Conservation (phyloP, 2,329 filamentous ascomycete species). For the Hymenoscyphus infarciens region DNA sequence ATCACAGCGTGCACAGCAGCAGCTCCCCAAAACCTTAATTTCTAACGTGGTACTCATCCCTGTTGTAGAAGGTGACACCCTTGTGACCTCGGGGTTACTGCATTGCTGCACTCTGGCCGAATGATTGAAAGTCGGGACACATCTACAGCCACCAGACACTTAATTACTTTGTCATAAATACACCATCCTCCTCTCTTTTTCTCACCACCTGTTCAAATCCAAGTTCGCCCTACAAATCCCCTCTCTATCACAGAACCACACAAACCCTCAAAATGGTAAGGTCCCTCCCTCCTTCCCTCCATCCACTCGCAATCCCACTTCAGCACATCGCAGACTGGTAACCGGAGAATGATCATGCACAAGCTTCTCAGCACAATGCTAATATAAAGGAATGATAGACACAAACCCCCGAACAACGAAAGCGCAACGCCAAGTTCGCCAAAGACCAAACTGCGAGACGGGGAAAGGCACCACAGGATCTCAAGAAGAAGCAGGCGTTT, state of each 20-base stretch:
- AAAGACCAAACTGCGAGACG: conserved; percentile 69
- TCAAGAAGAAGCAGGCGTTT: conserved; percentile 54
- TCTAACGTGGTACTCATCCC: neutral
- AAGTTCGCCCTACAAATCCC: no score
- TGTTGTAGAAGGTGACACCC: neutral
- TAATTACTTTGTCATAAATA: neutral
- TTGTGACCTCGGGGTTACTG: neutral
- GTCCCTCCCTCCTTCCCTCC: neutral
- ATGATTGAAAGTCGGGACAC: conserved; percentile 5
- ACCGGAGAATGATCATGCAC: neutral
- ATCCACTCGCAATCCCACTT: no score
- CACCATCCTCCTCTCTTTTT: neutral
- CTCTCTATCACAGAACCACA: neutral
- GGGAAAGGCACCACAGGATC: conserved; percentile 65
- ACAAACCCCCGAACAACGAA: conserved; percentile 81
- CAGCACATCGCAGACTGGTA: no score
- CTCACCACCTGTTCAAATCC: neutral
- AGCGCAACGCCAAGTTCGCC: conserved; percentile 74
- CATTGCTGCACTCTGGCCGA: conserved; percentile 9
- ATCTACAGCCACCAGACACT: conserved; percentile 3
- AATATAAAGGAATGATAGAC: conserved; percentile 46
- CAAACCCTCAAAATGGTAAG: conserved; percentile 8
- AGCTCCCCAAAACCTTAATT: conserved; percentile 11
- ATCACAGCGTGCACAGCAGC: neutral
- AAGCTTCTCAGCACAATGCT: neutral